A percentile compares a stretch with the other conserved stretches of the same genome.
phyloP scores from a whole-genome alignment of 2,329 filamentous ascomycete species.

The Alternaria sp. region DNA sequence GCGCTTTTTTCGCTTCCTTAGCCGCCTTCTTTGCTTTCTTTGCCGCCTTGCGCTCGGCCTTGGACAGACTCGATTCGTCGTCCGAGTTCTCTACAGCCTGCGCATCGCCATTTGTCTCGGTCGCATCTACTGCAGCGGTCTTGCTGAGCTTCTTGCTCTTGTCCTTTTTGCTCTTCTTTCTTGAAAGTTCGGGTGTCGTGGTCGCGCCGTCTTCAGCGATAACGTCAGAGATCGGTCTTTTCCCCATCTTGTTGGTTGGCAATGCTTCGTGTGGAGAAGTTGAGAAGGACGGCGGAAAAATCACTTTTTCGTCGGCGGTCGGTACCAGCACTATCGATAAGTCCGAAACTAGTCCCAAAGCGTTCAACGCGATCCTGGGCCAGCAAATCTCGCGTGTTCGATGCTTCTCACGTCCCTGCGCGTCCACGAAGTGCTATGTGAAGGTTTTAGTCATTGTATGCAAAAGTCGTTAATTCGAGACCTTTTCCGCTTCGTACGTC shows the following conservation, averaged over 20 bases:
- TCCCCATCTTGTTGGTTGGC: conserved; percentile 39
- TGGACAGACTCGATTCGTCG: conserved; percentile 45
- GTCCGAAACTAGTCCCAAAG: conserved; percentile 3
- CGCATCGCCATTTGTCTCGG: conserved; percentile 26
- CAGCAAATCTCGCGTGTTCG: conserved; percentile 6
- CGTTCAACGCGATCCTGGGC: neutral
- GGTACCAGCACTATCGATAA: conserved; percentile 28
- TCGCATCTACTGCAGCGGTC: conserved; percentile 19
- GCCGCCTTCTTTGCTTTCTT: conserved; percentile 52
- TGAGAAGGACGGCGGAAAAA: conserved; percentile 14
- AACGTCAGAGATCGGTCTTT: conserved; percentile 44
- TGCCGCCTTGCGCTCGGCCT: conserved; percentile 52
- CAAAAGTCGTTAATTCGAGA: neutral
- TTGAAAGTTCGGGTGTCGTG: conserved; percentile 30
- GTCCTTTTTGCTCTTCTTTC: conserved; percentile 49
- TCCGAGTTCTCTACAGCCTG: conserved; percentile 24
- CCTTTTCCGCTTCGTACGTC: neutral
- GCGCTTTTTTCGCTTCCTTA: conserved; percentile 33
- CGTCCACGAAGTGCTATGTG: neutral
- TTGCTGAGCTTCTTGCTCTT: conserved; percentile 41
- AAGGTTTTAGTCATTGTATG: neutral
- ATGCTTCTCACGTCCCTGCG: neutral
- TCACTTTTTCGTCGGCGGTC: conserved; percentile 22
- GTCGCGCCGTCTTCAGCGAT: conserved; percentile 33
- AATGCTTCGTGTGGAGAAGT: conserved; percentile 1